Base-by-base conservation (phyloP, 306 rosid species). In the Trifolium dubium region DNA sequence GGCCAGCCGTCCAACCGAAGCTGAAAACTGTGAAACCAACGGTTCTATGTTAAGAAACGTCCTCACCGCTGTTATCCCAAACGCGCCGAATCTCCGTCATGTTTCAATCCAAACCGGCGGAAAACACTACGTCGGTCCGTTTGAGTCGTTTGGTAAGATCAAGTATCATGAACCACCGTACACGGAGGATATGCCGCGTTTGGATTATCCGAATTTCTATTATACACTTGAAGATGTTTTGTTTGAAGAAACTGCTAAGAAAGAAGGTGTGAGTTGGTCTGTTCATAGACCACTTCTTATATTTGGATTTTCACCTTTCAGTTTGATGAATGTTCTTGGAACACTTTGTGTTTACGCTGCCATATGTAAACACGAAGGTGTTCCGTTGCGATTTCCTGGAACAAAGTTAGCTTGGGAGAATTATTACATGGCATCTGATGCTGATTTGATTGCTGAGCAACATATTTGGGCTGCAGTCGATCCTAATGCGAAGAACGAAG, bases 401-500 rank as follows among this genome's bases (percentile, higher is more conserved):
- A 71, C 76, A 0, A 82, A 59, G 10, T 68, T 3, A 18, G 88
- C 83, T 8, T 88, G 93, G 93, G 89, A 86, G 34, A 86, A 90
- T 56, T 88, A 80, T 49, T 51, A 69, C 1, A 55, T 13, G 29
- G 85, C 80, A 13, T 84, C 97, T 2, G 97, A 91, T 69, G 94
- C 92, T 0, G 94, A 91, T 84, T 77, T 90, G 84, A 78, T 88
- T 6, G 96, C 93, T 0, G 96, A 90, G 85, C 96, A 90, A 67
- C 93, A 90, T 2, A 86, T 88, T 18, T 88, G 93, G 96, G 91
- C 92, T 1, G 89, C 89, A 53, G 93, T 88, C 64, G 96, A 90
- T 47, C 92, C 90, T 0, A 71, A 88, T 44, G 90, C 92, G 0
- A 64, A 73, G 66, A 86, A 90, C 43, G 92, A 90, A 30, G 92